Base-by-base conservation (phyloP, 805 yeast genomes). In the Spathaspora boniae region DNA sequence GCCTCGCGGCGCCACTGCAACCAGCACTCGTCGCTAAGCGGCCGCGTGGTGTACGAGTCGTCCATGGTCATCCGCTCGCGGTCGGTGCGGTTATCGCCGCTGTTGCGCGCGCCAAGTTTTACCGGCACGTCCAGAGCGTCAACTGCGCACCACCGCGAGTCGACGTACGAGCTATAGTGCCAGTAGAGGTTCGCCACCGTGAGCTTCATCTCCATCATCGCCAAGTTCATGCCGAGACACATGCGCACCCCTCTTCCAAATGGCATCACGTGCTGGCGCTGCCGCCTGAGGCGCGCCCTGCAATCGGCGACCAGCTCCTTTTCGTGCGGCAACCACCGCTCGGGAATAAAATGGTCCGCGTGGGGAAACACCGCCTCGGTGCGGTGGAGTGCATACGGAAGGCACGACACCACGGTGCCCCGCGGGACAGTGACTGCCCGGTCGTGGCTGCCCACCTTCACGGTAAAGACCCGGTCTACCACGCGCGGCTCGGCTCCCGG, bases 151-250 rank as follows among this genome's bases (percentile, higher is more conserved):
- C 80, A 74, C 29, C 65, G 62, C 2, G 46, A 22, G 32, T 70
- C 61, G 6, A 74, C 50, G 9, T 44, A 40, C 16, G 76, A 66
- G 8, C 43, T 36, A 44, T 51, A 76, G 32, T 72, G 65, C 67
- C 74, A 70, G 48, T 79, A 74, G 12, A 82, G 52, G 39, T 70
- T 68, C 7, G 78, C 74, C 19, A 77, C 48, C 9, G 72, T 69
- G 28, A 79, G 47, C 50, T 80, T 82, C 66, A 82, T 78, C 50
- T 81, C 88, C 27, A 74, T 72, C 14, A 74, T 55, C 0, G 88
- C 88, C 26, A 82, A 52, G 50, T 82, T 69, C 77, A 78, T 72
- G 1, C 91, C 89, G 36, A 81, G 60, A 48, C 91, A 82, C 87
- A 81, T 80, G 43, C 87, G 60, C 15, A 78, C 66, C 3, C 89